Evolutionary conservation across 2,329 filamentous ascomycete species (phyloP), one percentile per base, ranked within the genome.

Genomic region (Epichloe glyceriae): DNA sequence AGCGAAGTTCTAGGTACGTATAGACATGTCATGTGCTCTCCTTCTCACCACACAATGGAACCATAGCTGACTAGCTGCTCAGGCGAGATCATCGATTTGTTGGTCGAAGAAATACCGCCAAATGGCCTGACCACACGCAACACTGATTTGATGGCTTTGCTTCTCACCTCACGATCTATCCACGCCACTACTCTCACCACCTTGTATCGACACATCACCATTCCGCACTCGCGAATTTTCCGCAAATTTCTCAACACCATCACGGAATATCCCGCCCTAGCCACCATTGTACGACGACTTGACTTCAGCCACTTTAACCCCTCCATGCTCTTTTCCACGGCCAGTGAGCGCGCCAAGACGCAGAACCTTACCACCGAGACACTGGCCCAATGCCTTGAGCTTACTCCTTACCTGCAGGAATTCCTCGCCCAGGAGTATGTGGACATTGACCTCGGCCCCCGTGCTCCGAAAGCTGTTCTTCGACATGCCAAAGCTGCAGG

Each of bases 241-340:
- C 82, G 82, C 62, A 91, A 91, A 67, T 88, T 89, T 58, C 76
- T 89, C 46, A 73, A 74, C 52, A 86, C 87, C 60, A 73, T 91
- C 56, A 71, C 73, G 44, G 70, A 77, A 52, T 82, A 89, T 62
- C 78, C 80, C 2, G 73, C 80, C 8, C 73, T 90, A 50, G 87
- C 86, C 44, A 83, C 80, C 40, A 80, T 90, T 59, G 85, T 91
- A 43, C 81, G 85, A 52, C 83, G 87, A 47, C 71, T 91, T 44
- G 87, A 93, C 68, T 90, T 93, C 61, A 89, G 85, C 55, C 86
- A 90, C 71, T 90, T 90, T 68, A 90, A 88, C 64, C 86, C 86
- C 20, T 81, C 85, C 50, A 84, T 85, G 50, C 74, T 88, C 55
- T 88, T 89, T 61, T 78, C 79, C 54, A 88, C 84, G 15, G 83